Evolutionary conservation across 257 asterid species (phyloP).

Genomic region (Solanum appendiculatum): DNA sequence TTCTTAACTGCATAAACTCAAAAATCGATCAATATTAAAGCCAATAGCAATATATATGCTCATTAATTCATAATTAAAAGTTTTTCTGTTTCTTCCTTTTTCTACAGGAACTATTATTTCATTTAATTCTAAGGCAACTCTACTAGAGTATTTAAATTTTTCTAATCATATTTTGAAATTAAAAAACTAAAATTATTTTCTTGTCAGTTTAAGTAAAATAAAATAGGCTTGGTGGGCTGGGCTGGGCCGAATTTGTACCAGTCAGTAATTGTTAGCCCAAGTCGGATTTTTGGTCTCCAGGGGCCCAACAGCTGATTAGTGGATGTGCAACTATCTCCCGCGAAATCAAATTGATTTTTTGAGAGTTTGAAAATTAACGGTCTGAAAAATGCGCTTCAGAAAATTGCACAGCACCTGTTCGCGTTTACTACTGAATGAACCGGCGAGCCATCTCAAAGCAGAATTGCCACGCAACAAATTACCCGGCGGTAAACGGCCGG

Average conservation of each 20-base stretch:
- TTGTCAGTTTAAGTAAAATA: too few species aligned
- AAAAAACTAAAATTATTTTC: too few species aligned
- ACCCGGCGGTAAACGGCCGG: conserved; percentile 9
- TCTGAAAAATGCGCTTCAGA: conserved; percentile 30
- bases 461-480: background rate
- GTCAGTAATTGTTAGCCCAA: background rate
- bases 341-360: background rate
- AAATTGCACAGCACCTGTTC: conserved; percentile 23
- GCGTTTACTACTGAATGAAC: conserved; percentile 3
- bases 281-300: background rate
- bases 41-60: background rate
- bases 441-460: background rate
- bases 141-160: background rate
- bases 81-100: background rate
- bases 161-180: background rate
- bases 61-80: background rate
- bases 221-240: background rate
- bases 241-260: background rate
- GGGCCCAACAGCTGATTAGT: background rate
- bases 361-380: background rate
- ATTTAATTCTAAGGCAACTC: background rate
- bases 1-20: too few species aligned
- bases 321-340: background rate
- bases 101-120: background rate
- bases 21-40: too few species aligned